A percentile compares a stretch with the other conserved stretches of the same genome.
phyloP scores from a whole-genome alignment of 495 filamentous ascomycete genomes.

The Daldinia concentrica region DNA sequence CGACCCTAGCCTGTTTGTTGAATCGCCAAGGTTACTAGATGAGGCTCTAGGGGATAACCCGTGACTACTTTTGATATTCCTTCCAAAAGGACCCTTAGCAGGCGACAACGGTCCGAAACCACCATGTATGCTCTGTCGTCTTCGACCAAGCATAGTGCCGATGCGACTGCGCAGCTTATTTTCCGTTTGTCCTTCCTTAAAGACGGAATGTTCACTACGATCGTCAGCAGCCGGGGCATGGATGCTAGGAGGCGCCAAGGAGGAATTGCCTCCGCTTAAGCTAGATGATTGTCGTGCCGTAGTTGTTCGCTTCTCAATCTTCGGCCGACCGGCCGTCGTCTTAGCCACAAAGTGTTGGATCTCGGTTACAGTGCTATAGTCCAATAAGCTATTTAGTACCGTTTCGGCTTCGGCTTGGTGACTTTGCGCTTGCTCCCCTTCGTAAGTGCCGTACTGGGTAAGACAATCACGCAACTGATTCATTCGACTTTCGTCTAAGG shows the following conservation, averaged over 20 bases:
- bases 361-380: conserved; percentile 87
- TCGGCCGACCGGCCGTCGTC: conserved; percentile 59
- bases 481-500: conserved; percentile 85
- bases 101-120: conserved; percentile 59
- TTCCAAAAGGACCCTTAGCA: conserved; percentile 62
- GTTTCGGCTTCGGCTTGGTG: conserved; percentile 79
- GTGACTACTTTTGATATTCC: conserved; percentile 60
- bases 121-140: conserved; percentile 67
- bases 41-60: conserved; percentile 61
- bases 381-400: conserved; percentile 84
- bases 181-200: conserved; percentile 59
- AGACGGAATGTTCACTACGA: conserved; percentile 69
- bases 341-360: conserved; percentile 81
- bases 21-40: conserved; percentile 63
- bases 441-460: conserved; percentile 92
- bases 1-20: conserved; percentile 60
- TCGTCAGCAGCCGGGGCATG: conserved; percentile 57
- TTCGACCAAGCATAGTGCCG: conserved; percentile 80
- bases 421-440: conserved; percentile 85
- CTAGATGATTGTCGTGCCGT: conserved; percentile 53
- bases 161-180: conserved; percentile 70
- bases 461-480: conserved; percentile 93
- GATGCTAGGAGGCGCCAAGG: conserved; percentile 41
- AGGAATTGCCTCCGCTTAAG: conserved; percentile 45
- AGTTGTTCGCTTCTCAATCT: conserved; percentile 54